Evolutionary conservation across 2,329 filamentous ascomycete species (phyloP), one percentile per base, ranked within the genome.

Genomic region (Aureobasidium sp.): DNA sequence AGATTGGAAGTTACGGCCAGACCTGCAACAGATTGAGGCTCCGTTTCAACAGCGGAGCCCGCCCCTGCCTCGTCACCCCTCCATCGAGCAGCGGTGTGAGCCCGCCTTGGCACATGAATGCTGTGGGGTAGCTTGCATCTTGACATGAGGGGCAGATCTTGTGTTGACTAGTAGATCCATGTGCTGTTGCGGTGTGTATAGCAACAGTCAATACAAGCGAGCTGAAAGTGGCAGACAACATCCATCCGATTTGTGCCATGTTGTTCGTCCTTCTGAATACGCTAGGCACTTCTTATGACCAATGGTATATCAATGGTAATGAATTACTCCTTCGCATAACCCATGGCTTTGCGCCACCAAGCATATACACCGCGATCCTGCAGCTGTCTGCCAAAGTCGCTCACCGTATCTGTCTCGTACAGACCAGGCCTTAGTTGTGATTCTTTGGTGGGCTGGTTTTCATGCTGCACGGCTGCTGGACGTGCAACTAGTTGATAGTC

Each of bases 321-420:
- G 12, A 11, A 27, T 29, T 47, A 47, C 39, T 58, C 54, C 27
- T 49, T 60, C 40, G 48, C 61, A 48, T 69, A 86, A 14, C 85
- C 85, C 87, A 90, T 90, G 0, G 79, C 85, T 52, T 76, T 79
- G 68, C 82, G 82, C 86, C 86, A 90, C 88, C 88, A 91, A 0
- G 68, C 70, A 66, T 77, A 77, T 5, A 89, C 71, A 0, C 85
- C 85, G 52, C 80, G 77, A 39, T 76, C 69, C 60, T 85, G 78
- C 86, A 90, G 89, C 19, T 77, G 73, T 31, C 72, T 73, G 0
- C 81, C 85, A 72, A 90, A 90, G 14, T 85, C 84, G 65, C 84
- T 83, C 5, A 89, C 83, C 1, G 83, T 82, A 3, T 80, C 80
- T 1, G 85, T 81, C 71, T 90, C 87, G 54, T 81, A 69, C 6